Evolutionary conservation across 1,284 basidiomycete species (phyloP).

Genomic region (Heterobasidion annosum): DNA sequence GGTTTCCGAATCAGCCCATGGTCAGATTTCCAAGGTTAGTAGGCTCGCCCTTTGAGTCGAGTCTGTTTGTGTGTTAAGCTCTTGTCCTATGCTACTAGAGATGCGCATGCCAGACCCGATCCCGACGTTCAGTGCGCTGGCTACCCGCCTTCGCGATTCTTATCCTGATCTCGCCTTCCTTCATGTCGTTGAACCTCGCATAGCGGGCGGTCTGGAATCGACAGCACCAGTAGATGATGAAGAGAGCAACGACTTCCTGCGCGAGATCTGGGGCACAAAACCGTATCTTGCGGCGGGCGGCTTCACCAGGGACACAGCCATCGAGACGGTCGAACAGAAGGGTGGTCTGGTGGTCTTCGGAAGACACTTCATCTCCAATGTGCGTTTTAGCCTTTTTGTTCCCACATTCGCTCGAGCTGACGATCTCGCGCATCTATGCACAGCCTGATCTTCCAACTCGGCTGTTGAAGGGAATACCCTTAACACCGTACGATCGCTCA

Average conservation of each 20-base stretch:
- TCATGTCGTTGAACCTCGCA: slow-evolving; percentile 23
- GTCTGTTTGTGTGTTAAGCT: neutral
- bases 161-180: slow-evolving; percentile 1
- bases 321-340: slow-evolving; percentile 17
- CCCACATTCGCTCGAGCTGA: too few species aligned
- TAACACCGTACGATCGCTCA: slow-evolving; percentile 15
- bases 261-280: slow-evolving; percentile 14
- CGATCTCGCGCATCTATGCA: neutral
- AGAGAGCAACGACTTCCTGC: slow-evolving; percentile 18
- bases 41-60: neutral
- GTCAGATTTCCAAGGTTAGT: slow-evolving; percentile 17
- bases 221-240: neutral
- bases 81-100: neutral
- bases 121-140: slow-evolving; percentile 2
- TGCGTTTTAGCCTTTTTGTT: slow-evolving; percentile 11
- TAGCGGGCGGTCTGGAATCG: slow-evolving; percentile 8
- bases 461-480: slow-evolving; percentile 14
- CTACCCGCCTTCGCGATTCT: slow-evolving; percentile 1
- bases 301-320: slow-evolving; percentile 13
- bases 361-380: slow-evolving; percentile 34
- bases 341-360: slow-evolving; percentile 32
- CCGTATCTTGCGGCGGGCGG: slow-evolving; percentile 28
- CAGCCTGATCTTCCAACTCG: slow-evolving; percentile 35
- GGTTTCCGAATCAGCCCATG: slow-evolving; percentile 37
- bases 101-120: slow-evolving; percentile 12